Conservation (phyloP, 805 yeast species). For the Yamadazyma sp. region DNA sequence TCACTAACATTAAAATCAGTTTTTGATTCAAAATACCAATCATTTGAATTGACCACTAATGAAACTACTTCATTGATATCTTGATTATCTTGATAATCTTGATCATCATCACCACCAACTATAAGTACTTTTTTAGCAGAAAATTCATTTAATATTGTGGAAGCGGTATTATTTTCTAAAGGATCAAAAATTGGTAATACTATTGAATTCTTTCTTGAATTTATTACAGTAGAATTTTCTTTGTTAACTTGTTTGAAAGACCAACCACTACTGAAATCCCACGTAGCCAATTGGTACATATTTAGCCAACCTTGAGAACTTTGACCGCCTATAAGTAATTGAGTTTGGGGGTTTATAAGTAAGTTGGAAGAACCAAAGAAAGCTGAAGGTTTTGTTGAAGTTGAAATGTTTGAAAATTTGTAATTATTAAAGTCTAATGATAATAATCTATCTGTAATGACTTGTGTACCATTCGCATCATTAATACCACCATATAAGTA, state of each 20-base stretch:
- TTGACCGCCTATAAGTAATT: slow-evolving; percentile 64
- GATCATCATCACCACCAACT: slow-evolving; percentile 55
- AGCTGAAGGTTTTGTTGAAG: slow-evolving; percentile 53
- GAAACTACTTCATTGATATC: slow-evolving; percentile 3
- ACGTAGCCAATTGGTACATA: slow-evolving; percentile 69
- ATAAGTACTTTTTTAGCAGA: slow-evolving; percentile 44
- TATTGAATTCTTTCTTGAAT: slow-evolving; percentile 52
- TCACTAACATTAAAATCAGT: slow-evolving; percentile 7
- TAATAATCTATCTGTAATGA: slow-evolving; percentile 41
- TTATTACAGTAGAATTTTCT: slow-evolving; percentile 31
- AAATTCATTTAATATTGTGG: slow-evolving; percentile 27
- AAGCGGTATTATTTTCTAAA: slow-evolving; percentile 18
- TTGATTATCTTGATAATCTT: no score
- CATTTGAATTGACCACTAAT: slow-evolving; percentile 6
- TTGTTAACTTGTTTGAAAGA: slow-evolving; percentile 41
- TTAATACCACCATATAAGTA: slow-evolving; percentile 55
- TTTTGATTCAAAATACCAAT: slow-evolving; percentile 11
- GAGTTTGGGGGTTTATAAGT: slow-evolving; percentile 43
- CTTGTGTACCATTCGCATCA: slow-evolving; percentile 13
- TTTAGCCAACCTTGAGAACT: slow-evolving; percentile 64
- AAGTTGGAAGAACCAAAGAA: slow-evolving; percentile 51
- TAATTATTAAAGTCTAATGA: slow-evolving; percentile 37
- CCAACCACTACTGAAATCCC: slow-evolving; percentile 70
- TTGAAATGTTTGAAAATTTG: slow-evolving; percentile 36
- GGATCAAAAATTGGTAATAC: slow-evolving; percentile 52